These are phyloP conservation scores for Claviceps capensis DNA, from an alignment of 2,329 filamentous ascomycete genomes.

Conservation along the genomic window DNA sequence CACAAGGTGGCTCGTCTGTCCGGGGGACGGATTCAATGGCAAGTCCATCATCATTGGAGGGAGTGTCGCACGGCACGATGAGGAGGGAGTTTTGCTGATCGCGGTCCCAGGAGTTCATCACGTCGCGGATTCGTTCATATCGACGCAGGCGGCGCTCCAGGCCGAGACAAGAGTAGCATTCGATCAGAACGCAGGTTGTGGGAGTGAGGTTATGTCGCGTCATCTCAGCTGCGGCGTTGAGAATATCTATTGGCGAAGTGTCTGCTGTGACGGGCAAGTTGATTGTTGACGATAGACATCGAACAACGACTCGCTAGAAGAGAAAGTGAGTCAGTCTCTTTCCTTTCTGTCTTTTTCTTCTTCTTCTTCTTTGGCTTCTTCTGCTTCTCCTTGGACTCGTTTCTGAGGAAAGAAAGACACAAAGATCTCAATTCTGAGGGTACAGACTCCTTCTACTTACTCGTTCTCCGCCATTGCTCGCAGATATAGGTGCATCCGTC, in stretches of 20 bases:
- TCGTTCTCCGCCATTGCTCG: conserved; percentile 66
- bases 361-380: background rate
- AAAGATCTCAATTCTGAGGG: background rate
- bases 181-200: conserved; percentile 56
- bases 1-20: conserved; percentile 43
- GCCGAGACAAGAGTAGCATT: conserved; percentile 62
- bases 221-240: conserved; percentile 50
- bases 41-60: conserved; percentile 45
- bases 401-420: no score
- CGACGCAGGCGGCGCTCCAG: conserved; percentile 70
- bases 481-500: conserved; percentile 66
- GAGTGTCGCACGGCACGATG: conserved; percentile 45
- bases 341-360: background rate
- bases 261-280: conserved; percentile 59
- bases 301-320: conserved; percentile 51
- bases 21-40: conserved; percentile 50
- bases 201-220: conserved; percentile 52
- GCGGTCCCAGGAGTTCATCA: conserved; percentile 85
- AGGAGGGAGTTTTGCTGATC: conserved; percentile 65
- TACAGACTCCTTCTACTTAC: conserved; percentile 29
- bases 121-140: conserved; percentile 75
- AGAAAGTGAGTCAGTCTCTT: background rate
- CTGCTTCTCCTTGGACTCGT: background rate
- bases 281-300: conserved; percentile 56
- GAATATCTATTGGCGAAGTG: conserved; percentile 61